Base-by-base conservation (phyloP, 2,329 filamentous ascomycete genomes). In the Ceratocystis papillata region DNA sequence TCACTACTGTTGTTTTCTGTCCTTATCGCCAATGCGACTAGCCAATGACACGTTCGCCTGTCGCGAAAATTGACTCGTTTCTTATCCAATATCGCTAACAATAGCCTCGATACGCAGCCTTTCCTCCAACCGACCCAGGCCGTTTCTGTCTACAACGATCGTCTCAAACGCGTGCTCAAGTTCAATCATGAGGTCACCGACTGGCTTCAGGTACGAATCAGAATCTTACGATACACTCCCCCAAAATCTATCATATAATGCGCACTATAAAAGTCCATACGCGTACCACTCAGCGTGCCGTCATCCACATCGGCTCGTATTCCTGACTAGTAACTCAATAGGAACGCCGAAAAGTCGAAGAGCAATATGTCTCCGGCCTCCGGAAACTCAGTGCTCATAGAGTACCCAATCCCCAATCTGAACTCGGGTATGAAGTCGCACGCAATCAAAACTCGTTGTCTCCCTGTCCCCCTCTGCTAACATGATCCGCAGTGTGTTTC, bases 271-370 rank as follows among this genome's bases (percentile, higher is more conserved):
- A 37, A 22, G 15, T 53, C 55, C 10, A 28, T 44, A 45, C 37
- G 55, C 65, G 55, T 33, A 4, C 8, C 37, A 3, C 1, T 8
- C 17, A 10, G n/a, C 20, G 12, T 25, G 15, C 28, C 10, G 22
- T 25, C 48, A 53, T 53, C 22, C 10, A 1, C 20, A 53, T 28
- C 8, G 6, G 20, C 25, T 28, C 22, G 25, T 44, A 6, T 37
- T 37, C 45, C 62, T 60, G 33, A 57, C 61, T 28, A 22, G 10
- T 8, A 22, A n/a, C 22, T 62, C 20, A 62, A 63, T 4, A 97
- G 93, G 94, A 99, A 79, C 90, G 94, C 71, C 88, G 92, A 74
- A 88, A 86, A 72, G 82, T 97, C 69, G 94, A 99, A 77, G 93
- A 97, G 73, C 82, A 86, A 73, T 99, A 99, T 77, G 89, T 90